Evolutionary conservation across 176 grass and related monocot genomes (phyloP), one percentile per base, ranked within the genome.

Genomic region (Cymbopogon citratus): DNA sequence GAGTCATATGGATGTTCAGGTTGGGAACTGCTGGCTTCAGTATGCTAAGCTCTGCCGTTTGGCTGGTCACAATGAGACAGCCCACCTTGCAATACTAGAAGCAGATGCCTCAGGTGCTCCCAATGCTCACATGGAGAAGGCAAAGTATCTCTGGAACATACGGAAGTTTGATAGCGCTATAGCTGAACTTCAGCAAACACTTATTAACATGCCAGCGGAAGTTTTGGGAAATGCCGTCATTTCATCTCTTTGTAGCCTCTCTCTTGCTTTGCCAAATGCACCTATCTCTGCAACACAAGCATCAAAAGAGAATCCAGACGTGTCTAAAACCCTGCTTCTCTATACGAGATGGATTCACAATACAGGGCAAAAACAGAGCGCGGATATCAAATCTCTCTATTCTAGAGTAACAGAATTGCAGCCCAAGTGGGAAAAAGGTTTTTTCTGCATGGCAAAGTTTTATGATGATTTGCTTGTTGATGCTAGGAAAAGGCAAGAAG

Each of bases 301-400:
- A 84, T 88, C 88, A 38, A 93, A 92, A 51, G 87, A 91, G 59
- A 87, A 98, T 78, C 88, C 84, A 87, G 92, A 98, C 76, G 85
- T 93, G 76, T 94, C 90, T 79, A 98, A 98, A 85, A 88, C 91
- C 46, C 87, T 98, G 89, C 92, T 98, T 73, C 90, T 98, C 64
- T 98, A 98, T 83, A 93, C 90, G 83, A 98, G 90, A 91, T 98
- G 96, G 96, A 98, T 98, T 74, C 96, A 98, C 65, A 76, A 93
- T 56, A 98, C 92, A 70, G 92, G 92, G 73, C 92, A 95, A 91
- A 95, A 98, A 63, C 90, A 95, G 80, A 95, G 92, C 49, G 83
- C 91, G 23, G 90, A 98, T 57, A 93, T 95, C 35, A 93, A 82
- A 23, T 90, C 73, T 78, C 87, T 93, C 48, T 98, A 98, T 89